phyloP scores from a whole-genome alignment of 164 flowering plant genomes.

The Stephania japonica region DNA sequence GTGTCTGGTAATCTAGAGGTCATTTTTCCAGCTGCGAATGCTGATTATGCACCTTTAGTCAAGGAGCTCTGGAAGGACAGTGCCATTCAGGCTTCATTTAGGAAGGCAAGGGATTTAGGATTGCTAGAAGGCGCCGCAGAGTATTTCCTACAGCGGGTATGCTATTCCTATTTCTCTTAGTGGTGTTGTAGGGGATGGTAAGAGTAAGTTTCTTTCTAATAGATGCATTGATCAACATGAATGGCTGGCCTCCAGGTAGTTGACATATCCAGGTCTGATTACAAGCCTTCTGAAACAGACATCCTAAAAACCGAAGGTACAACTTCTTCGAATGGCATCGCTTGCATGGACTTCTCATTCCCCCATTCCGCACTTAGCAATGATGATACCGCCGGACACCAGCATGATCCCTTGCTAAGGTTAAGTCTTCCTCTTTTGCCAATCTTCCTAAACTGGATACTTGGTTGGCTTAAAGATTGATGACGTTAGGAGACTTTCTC shows the following conservation, averaged over 20 bases:
- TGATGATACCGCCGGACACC: slow-evolving; percentile 42
- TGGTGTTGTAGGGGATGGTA: too few relatives aligned
- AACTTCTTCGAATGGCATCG: slow-evolving; percentile 85
- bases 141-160: slow-evolving; percentile 81
- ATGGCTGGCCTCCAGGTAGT: slow-evolving; percentile 48
- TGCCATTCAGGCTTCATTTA: slow-evolving; percentile 80
- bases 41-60: slow-evolving; percentile 89
- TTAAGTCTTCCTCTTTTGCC: slow-evolving; percentile 9
- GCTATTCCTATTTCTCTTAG: slow-evolving; percentile 1
- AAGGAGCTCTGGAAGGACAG: slow-evolving; percentile 83
- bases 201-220: not conserved
- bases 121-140: slow-evolving; percentile 59
- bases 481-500: too few relatives aligned
- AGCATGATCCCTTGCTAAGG: slow-evolving; percentile 69
- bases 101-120: slow-evolving; percentile 64
- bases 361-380: slow-evolving; percentile 46
- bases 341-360: slow-evolving; percentile 69
- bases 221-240: not conserved
- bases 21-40: slow-evolving; percentile 86
- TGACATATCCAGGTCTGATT: slow-evolving; percentile 63
- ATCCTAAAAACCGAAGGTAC: slow-evolving; percentile 85
- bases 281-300: slow-evolving; percentile 80
- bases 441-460: not conserved
- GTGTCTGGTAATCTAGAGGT: slow-evolving; percentile 78
- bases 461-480: too few relatives aligned